These are phyloP conservation scores for Eurotiales sp. DNA, from an alignment of 2,329 filamentous ascomycete species.

Conservation along the genomic window DNA sequence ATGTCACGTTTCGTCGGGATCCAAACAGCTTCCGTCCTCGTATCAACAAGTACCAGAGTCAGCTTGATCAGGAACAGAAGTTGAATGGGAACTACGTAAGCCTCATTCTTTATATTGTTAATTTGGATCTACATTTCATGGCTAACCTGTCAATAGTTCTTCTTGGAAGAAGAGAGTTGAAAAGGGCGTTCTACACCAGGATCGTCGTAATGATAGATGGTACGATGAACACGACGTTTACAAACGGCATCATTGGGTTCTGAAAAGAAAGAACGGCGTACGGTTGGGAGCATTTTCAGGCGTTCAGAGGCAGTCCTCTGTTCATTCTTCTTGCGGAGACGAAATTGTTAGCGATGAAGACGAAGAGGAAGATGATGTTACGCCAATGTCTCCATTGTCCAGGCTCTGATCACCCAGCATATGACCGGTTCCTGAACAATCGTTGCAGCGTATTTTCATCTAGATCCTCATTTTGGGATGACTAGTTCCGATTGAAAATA, in stretches of 20 bases:
- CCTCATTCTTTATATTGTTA: constrained; percentile 22
- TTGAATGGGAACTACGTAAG: constrained; percentile 82
- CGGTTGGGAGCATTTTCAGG: constrained; percentile 38
- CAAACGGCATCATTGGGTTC: constrained; percentile 30
- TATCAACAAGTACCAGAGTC: constrained; percentile 96
- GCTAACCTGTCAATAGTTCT: constrained; percentile 61
- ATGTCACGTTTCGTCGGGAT: constrained; percentile 98
- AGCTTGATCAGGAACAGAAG: constrained; percentile 98
- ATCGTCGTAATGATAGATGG: constrained; percentile 35
- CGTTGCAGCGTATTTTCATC: not conserved
- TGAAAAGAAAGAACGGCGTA: constrained; percentile 30
- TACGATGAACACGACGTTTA: constrained; percentile 34
- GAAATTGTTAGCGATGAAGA: constrained; percentile 58
- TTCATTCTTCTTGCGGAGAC: constrained; percentile 36
- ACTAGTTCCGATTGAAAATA: not conserved
- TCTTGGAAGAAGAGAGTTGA: constrained; percentile 82
- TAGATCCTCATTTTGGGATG: too few relatives aligned
- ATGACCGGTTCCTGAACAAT: not conserved
- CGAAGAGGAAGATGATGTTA: constrained; percentile 60
- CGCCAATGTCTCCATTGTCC: constrained; percentile 32
- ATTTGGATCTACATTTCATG: not conserved
- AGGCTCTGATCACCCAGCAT: not conserved
- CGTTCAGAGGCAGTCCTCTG: constrained; percentile 39
- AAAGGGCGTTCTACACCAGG: constrained; percentile 55
- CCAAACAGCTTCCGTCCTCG: constrained; percentile 93